phyloP scores from a whole-genome alignment of 305 asterid genomes.

The Fraxinus baroniana region DNA sequence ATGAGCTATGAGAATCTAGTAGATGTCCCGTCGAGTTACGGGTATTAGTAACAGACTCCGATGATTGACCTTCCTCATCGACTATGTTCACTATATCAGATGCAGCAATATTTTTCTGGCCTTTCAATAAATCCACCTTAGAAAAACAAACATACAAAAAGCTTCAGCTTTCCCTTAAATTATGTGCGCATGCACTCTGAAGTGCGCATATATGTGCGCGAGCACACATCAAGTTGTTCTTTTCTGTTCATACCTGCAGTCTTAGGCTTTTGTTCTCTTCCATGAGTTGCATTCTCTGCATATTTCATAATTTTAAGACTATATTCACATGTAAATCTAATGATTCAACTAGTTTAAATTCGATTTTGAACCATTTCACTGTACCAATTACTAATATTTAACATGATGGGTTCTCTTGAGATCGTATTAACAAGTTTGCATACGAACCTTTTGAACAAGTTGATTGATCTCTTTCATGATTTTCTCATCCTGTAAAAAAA shows the following conservation, averaged over 20 bases:
- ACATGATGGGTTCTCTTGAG: neutral
- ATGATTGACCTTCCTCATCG: slow-evolving; percentile 68
- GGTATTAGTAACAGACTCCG: slow-evolving; percentile 44
- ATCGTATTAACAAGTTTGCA: neutral
- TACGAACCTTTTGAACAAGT: slow-evolving; percentile 65
- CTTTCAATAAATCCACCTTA: slow-evolving; percentile 49
- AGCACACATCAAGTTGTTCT: neutral
- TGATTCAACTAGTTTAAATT: neutral
- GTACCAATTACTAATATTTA: too few relatives aligned
- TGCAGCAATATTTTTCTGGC: slow-evolving; percentile 13
- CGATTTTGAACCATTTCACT: neutral
- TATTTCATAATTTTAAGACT: neutral
- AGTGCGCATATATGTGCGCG: neutral
- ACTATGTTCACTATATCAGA: slow-evolving; percentile 37
- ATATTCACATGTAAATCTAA: neutral
- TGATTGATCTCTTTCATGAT: slow-evolving; percentile 59
- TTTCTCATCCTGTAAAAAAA: slow-evolving; percentile 49
- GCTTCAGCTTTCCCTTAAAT: neutral
- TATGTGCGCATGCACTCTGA: neutral
- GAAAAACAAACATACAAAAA: too few relatives aligned
- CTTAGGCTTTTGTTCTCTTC: slow-evolving; percentile 59
- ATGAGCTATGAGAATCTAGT: slow-evolving; percentile 61
- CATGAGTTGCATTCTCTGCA: slow-evolving; percentile 66
- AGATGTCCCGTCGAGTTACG: slow-evolving; percentile 37
- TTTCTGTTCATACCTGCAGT: slow-evolving; percentile 43